Evolutionary conservation across 1,284 basidiomycete species (phyloP), one percentile per base, ranked within the genome.

Genomic region (Cutaneotrichosporon daszewskae): DNA sequence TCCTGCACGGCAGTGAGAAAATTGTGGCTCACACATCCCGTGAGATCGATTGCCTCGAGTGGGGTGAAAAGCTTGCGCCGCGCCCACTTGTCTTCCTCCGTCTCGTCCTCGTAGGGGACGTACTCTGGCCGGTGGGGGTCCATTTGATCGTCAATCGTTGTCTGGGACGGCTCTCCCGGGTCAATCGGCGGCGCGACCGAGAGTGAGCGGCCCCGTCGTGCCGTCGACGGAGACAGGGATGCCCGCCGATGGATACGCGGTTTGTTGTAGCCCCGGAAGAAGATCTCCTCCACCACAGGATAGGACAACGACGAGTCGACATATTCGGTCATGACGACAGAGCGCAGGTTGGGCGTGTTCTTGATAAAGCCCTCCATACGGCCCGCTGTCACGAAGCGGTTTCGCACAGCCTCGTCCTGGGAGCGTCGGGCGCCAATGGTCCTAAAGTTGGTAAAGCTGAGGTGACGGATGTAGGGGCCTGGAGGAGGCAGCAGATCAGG

Each of bases 381-480:
- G 43, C 85, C 82, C 0, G 87, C 84, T 1, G 94, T 98, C 22
- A 97, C 92, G 61, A 94, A 98, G 13, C 92, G 85, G 52, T 83
- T 83, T 49, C 82, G 83, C 23, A 88, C 80, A 40, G 89, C 87
- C 68, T 96, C 88, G 26, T 87, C 88, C 16, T 95, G 81, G 1
- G 86, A 89, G 17, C 94, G 82, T 39, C 89, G 79, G 81, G 95
- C 87, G 0, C 92, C 92, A 50, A 94, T 90, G 17, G 91, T 92
- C 25, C 89, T 81, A 73, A 94, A 96, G 62, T 90, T 85, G 58
- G 88, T 90, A 63, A 96, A 96, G 60, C 88, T 85, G 14, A 91
- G 73, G 60, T 86, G 83, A 28, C 77, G 80, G 31, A 69, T 67
- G 45, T 67, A 69, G 1, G 66, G 66, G 22, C 66, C 66, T 12